Conservation (phyloP, 352 stramenopile genomes). For the Phytopythium litorale region DNA sequence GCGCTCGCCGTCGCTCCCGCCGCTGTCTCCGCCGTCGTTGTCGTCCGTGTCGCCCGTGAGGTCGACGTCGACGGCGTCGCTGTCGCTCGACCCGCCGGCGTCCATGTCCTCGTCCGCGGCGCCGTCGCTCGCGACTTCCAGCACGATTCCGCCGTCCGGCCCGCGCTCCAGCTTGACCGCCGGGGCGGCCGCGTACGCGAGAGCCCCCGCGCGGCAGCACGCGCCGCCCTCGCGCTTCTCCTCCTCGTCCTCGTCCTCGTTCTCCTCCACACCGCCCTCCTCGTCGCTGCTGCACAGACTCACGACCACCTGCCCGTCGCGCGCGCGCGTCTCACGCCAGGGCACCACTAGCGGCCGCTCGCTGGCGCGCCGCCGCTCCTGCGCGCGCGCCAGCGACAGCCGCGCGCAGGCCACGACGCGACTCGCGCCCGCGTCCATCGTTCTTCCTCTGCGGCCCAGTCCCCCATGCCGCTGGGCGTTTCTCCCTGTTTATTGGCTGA, state of each 20-base stretch:
- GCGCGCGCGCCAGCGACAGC: conserved; percentile 28
- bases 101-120: neutral
- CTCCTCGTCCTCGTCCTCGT: conserved; percentile 8
- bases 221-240: neutral
- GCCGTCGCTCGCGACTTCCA: conserved; percentile 11
- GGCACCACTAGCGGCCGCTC: conserved; percentile 74
- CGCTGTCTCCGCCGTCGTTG: neutral
- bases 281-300: conserved; percentile 37
- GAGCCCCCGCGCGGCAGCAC: conserved; percentile 8
- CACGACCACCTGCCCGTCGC: conserved; percentile 53
- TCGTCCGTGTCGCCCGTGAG: conserved; percentile 1
- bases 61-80: conserved; percentile 1
- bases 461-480: neutral
- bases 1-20: neutral
- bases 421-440: conserved; percentile 25
- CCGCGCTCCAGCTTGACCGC: conserved; percentile 20
- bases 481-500: neutral
- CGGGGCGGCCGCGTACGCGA: neutral
- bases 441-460: neutral
- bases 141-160: neutral
- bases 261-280: too few species aligned
- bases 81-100: conserved; percentile 9
- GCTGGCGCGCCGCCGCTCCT: conserved; percentile 77
- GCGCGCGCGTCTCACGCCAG: conserved; percentile 55
- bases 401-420: conserved; percentile 31